These are phyloP conservation scores for Mortierella sp. DNA, from an alignment of 371 early-diverging fungal genomes.

Conservation along the genomic window DNA sequence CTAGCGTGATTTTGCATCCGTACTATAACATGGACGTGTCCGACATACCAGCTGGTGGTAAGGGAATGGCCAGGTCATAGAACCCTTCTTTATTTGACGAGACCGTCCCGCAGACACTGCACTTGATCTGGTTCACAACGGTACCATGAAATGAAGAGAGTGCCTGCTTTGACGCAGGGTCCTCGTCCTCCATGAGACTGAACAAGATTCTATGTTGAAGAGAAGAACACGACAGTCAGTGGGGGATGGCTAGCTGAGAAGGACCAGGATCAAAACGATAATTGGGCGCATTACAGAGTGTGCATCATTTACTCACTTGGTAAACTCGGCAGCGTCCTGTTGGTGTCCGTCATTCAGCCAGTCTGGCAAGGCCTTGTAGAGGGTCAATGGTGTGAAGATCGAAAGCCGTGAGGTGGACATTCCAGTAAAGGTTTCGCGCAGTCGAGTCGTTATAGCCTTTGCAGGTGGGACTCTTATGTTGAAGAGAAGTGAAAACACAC, in stretches of 20 bases:
- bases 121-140: slow-evolving; percentile 41
- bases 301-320: slow-evolving; percentile 23
- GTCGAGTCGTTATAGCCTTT: slow-evolving; percentile 27
- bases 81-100: slow-evolving; percentile 55
- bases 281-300: background rate
- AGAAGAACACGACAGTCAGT: background rate
- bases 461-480: slow-evolving; percentile 19
- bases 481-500: too few species aligned
- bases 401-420: slow-evolving; percentile 39
- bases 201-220: slow-evolving; percentile 43
- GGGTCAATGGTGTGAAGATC: slow-evolving; percentile 31
- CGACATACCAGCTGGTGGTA: slow-evolving; percentile 28
- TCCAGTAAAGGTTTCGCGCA: slow-evolving; percentile 34
- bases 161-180: slow-evolving; percentile 28
- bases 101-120: slow-evolving; percentile 41
- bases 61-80: slow-evolving; percentile 51
- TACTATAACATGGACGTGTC: too few species aligned
- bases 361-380: slow-evolving; percentile 52
- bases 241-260: background rate
- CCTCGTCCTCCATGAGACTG: slow-evolving; percentile 53
- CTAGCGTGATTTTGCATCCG: too few species aligned
- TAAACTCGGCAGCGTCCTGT: slow-evolving; percentile 57
- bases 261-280: background rate
- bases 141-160: slow-evolving; percentile 47
- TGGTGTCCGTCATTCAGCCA: slow-evolving; percentile 60